Evolutionary conservation across 257 asterid genomes (phyloP), one percentile per base, ranked within the genome.

Genomic region (Avicennia marina): DNA sequence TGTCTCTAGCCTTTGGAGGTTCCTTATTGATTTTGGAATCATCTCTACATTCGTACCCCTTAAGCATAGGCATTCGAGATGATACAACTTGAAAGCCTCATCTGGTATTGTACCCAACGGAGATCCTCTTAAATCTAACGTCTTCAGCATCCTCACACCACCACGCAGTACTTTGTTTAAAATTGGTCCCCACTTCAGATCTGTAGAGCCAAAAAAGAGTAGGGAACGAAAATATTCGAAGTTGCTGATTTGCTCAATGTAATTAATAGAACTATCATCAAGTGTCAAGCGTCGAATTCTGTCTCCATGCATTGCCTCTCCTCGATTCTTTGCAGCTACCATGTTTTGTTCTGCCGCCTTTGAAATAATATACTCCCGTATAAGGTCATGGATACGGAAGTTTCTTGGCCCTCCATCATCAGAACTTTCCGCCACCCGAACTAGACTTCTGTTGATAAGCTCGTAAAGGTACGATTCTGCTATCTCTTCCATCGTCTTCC

Each of bases 381-480:
- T 11, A 31, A 72, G 54, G 36, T 72, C 72, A 57, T 68, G 76
- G 39, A n/a, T n/a, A n/a, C n/a, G n/a, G n/a, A n/a, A n/a, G n/a
- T n/a, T n/a, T n/a, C n/a, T 22, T 7, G n/a, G 33, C 19, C 27
- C 20, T 22, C 72, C 56, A 38, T 66, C 70, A 11, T 0, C 0
- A 12, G 8, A 0, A 27, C 11, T 63, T 3, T 15, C 1, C n/a
- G 40, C 36, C 13, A 63, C 65, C 44, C 69, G 83, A 18, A 73
- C 45, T 31, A 77, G 53, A 49, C 72, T 65, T 65, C 74, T 53
- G 15, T 50, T 53, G 2, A 34, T 3, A 22, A 72, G 71, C 34
- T 68, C 71, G 24, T 44, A 21, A 2, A 76, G 67, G 39, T 68
- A 76, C 2, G 16, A 38, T n/a, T 51, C 39, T 5, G 69, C 79